These are phyloP conservation scores for Candida sanyaensis DNA, from an alignment of 1,139 yeast species.

Conservation along the genomic window DNA sequence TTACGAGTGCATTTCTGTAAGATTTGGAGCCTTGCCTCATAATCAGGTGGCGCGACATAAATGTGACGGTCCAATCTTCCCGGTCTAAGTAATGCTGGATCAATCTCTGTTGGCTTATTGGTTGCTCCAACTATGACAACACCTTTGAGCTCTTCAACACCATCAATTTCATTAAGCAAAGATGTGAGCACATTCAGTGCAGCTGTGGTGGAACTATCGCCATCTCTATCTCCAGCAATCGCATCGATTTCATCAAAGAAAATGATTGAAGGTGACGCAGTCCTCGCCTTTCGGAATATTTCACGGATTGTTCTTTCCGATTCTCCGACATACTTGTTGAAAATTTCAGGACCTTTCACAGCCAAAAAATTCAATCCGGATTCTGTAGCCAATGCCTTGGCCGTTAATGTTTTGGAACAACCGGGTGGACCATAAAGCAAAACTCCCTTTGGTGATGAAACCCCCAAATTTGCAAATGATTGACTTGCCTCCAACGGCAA, in stretches of 20 bases:
- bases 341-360: constrained; percentile 93
- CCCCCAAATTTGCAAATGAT: constrained; percentile 74
- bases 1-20: constrained; percentile 64
- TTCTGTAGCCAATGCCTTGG: constrained; percentile 93
- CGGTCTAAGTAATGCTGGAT: constrained; percentile 88
- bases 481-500: constrained; percentile 85
- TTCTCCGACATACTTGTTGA: constrained; percentile 94
- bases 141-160: constrained; percentile 91
- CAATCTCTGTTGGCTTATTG: constrained; percentile 89
- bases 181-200: constrained; percentile 88
- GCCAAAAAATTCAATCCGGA: constrained; percentile 91
- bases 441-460: constrained; percentile 90
- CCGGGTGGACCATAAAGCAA: constrained; percentile 95
- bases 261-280: constrained; percentile 89
- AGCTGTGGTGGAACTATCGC: constrained; percentile 64
- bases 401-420: constrained; percentile 90
- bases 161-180: constrained; percentile 89
- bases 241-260: constrained; percentile 98
- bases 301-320: constrained; percentile 88
- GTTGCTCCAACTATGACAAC: constrained; percentile 96
- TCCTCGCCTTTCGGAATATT: constrained; percentile 85
- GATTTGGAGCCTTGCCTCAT: constrained; percentile 74
- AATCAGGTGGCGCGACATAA: constrained; percentile 90
- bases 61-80: constrained; percentile 92
- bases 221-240: constrained; percentile 69